Conservation (phyloP, 176 grass and related monocot species). For the Phyllostachys edulis region DNA sequence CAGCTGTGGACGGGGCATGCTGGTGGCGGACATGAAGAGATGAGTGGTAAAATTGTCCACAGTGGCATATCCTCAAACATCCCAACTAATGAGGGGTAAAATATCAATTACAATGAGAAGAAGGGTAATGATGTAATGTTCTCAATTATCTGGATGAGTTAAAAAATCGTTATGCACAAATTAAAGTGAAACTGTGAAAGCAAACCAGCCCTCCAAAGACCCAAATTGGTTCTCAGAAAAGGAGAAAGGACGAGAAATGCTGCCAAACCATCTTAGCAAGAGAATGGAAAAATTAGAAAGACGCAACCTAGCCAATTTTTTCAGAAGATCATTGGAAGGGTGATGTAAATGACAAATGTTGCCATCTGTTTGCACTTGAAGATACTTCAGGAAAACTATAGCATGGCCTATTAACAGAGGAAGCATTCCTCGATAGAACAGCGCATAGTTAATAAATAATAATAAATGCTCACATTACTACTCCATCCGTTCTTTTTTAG, state of each 20-base stretch:
- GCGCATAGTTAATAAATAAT: background rate
- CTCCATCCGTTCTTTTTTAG: too few relatives aligned
- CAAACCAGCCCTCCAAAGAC: background rate
- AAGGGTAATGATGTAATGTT: background rate
- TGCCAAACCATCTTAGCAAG: background rate
- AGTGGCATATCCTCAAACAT: too few relatives aligned
- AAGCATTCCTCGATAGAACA: background rate
- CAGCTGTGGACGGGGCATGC: too few relatives aligned
- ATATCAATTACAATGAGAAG: too few relatives aligned
- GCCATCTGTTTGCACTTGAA: background rate
- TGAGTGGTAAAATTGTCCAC: too few relatives aligned
- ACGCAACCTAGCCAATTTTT: background rate
- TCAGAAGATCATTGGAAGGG: background rate
- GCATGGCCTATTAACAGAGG: background rate
- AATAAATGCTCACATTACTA: background rate
- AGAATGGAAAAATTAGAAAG: background rate
- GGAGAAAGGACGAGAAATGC: background rate
- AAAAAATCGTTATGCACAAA: background rate
- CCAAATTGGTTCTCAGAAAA: constrained; percentile 10
- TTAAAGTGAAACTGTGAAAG: background rate
- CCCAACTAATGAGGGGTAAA: too few relatives aligned
- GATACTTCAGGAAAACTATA: background rate
- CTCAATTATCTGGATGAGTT: background rate
- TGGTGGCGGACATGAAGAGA: too few relatives aligned
- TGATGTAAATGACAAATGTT: background rate